A percentile compares a stretch with the other conserved stretches of the same genome.
These are phyloP conservation scores for Aspergillus arachidicola DNA, from an alignment of 2,329 filamentous ascomycete species.

Conservation along the genomic window DNA sequence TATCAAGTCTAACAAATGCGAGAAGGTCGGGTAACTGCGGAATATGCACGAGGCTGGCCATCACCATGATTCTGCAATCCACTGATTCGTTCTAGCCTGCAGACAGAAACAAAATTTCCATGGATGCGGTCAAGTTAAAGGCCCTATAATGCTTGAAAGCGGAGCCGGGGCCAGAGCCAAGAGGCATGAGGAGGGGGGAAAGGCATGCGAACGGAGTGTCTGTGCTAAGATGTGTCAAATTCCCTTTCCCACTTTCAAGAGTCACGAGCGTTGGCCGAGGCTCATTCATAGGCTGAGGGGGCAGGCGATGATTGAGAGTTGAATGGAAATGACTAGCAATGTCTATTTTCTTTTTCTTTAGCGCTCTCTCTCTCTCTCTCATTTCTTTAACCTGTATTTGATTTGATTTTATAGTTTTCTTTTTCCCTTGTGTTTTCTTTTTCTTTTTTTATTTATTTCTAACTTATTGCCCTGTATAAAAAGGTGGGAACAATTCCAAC, in stretches of 20 bases:
- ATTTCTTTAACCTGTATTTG: background rate
- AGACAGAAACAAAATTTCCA: slow-evolving; percentile 18
- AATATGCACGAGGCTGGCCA: slow-evolving; percentile 11
- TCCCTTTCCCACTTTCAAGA: slow-evolving; percentile 12
- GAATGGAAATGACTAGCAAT: too few species aligned
- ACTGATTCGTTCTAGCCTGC: slow-evolving; percentile 16
- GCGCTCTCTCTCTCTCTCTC: background rate
- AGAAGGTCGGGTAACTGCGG: slow-evolving; percentile 18
- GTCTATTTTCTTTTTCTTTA: background rate
- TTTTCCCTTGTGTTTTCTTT: background rate
- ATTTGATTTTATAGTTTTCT: background rate
- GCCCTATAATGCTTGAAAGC: slow-evolving; percentile 15
- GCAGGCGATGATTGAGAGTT: background rate
- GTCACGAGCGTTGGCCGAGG: slow-evolving; percentile 14
- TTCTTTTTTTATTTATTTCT: background rate
- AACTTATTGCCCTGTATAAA: background rate
- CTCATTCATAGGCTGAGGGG: slow-evolving; percentile 15
- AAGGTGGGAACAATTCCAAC: background rate
- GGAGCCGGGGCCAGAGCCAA: slow-evolving; percentile 18
- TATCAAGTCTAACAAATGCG: slow-evolving; percentile 6
- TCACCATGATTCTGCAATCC: slow-evolving; percentile 5
- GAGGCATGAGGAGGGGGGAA: slow-evolving; percentile 15
- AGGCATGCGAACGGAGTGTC: slow-evolving; percentile 15
- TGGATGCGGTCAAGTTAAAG: slow-evolving; percentile 10
- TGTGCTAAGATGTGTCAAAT: slow-evolving; percentile 20